These are phyloP conservation scores for Plectosphaerella sp. DNA, from an alignment of 2,329 filamentous ascomycete genomes.

Conservation along the genomic window DNA sequence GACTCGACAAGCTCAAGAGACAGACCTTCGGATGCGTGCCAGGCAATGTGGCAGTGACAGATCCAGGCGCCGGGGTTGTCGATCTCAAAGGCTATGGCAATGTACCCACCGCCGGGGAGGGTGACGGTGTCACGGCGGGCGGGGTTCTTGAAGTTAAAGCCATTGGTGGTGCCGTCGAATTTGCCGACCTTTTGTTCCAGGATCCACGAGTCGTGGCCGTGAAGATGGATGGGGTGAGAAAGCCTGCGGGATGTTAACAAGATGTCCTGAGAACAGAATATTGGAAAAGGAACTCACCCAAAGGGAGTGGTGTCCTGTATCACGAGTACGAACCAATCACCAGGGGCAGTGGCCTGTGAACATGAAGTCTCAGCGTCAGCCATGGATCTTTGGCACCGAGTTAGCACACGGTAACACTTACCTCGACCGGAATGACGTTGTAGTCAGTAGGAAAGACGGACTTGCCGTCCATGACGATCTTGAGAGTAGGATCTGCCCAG, in stretches of 20 bases:
- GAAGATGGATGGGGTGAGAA: constrained; percentile 44
- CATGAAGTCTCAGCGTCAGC: constrained; percentile 28
- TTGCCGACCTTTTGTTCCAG: constrained; percentile 16
- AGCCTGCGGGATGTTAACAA: constrained; percentile 11
- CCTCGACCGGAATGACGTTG: constrained; percentile 17
- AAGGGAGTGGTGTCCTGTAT: constrained; percentile 14
- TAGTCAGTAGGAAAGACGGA: constrained; percentile 4
- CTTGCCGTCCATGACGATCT: constrained; percentile 5
- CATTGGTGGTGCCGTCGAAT: constrained; percentile 15
- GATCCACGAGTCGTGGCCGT: constrained; percentile 35
- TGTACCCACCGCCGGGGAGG: constrained; percentile 35
- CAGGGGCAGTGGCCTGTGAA: constrained; percentile 14
- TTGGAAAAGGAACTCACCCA: constrained; percentile 19
- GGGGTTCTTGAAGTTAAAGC: constrained; percentile 33
- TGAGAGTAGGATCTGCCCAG: constrained; percentile 35
- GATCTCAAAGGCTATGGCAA: constrained; percentile 41
- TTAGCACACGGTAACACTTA: constrained; percentile 26
- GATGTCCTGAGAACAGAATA: constrained; percentile 24
- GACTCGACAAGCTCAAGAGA: constrained; percentile 47
- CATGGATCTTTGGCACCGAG: constrained; percentile 21
- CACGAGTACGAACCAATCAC: constrained; percentile 6
- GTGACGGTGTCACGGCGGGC: constrained; percentile 41
- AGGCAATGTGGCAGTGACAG: constrained; percentile 44
- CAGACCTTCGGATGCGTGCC: constrained; percentile 44
- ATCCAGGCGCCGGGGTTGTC: constrained; percentile 47